Conservation (phyloP, 495 filamentous ascomycete species). For the Daldinia childiae region DNA sequence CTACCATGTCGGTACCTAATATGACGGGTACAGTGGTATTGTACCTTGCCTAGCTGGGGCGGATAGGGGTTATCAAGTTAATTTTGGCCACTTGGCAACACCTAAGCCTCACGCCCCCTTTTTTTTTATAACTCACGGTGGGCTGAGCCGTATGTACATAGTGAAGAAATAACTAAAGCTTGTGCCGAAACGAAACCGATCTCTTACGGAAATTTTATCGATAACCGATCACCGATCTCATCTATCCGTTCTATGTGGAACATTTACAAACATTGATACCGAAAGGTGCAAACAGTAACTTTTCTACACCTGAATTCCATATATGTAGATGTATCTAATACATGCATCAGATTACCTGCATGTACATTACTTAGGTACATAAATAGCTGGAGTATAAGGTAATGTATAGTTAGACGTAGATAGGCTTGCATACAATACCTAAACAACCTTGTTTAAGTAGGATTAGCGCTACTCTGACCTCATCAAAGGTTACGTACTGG, state of each 20-base stretch:
- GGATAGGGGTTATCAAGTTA: conserved; percentile 31
- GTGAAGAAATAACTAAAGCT: not conserved
- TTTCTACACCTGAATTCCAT: not conserved
- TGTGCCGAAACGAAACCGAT: conserved; percentile 8
- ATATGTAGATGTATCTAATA: not conserved
- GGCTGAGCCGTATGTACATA: not conserved
- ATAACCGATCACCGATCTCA: conserved; percentile 21
- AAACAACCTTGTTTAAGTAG: not conserved
- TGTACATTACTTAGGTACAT: not conserved
- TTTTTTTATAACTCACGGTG: not conserved
- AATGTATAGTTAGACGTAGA: not conserved
- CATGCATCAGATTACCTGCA: not conserved
- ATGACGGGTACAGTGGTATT: conserved; percentile 8
- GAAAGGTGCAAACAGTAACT: not conserved
- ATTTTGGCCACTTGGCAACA: conserved; percentile 45
- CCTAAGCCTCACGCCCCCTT: conserved; percentile 29
- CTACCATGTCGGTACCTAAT: conserved; percentile 18
- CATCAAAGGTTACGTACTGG: not conserved
- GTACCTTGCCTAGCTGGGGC: conserved; percentile 12
- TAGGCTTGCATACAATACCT: not conserved
- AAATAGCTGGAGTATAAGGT: not conserved
- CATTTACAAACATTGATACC: not conserved
- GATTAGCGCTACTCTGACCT: conserved; percentile 5
- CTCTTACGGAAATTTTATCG: conserved; percentile 20
- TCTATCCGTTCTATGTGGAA: not conserved